phyloP scores from a whole-genome alignment of 1,284 basidiomycete species.

The Paramarasmius palmivorus region DNA sequence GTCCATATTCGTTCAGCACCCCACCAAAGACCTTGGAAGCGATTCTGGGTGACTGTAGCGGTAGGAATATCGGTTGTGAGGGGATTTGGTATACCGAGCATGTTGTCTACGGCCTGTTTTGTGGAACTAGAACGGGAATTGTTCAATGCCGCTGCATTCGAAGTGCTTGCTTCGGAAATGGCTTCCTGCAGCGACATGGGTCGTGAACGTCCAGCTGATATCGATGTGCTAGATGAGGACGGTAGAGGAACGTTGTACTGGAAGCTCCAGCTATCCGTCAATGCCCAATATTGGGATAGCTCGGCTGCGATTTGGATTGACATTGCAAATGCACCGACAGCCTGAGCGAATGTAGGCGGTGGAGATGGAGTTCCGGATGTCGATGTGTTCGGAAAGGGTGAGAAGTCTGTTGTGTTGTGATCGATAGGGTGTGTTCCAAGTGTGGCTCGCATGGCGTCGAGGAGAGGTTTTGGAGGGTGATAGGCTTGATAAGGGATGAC shows the following conservation, averaged over 20 bases:
- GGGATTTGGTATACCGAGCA: constrained; percentile 9
- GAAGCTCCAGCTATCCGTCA: constrained; percentile 72
- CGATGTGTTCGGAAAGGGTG: no score
- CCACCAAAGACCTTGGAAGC: constrained; percentile 86
- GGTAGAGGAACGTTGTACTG: constrained; percentile 38
- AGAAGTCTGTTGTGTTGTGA: no score
- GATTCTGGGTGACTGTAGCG: constrained; percentile 45
- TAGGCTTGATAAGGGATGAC: constrained; percentile 75
- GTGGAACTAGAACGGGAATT: not conserved
- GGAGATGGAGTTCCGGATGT: not conserved
- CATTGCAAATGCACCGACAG: constrained; percentile 61
- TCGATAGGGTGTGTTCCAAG: no score
- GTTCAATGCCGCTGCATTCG: constrained; percentile 29
- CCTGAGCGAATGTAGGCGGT: constrained; percentile 35
- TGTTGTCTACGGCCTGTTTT: not conserved
- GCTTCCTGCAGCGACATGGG: constrained; percentile 29
- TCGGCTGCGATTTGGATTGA: constrained; percentile 67
- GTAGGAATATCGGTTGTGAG: constrained; percentile 24
- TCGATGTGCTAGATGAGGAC: constrained; percentile 22
- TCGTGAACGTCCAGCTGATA: constrained; percentile 21
- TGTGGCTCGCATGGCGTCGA: constrained; percentile 50
- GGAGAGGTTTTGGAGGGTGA: constrained; percentile 48
- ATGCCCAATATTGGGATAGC: constrained; percentile 61
- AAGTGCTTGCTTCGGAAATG: constrained; percentile 33
- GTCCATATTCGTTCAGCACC: constrained; percentile 88